These are phyloP conservation scores for Raphidocelis subcapitata DNA, from an alignment of 139 green algal genomes.

Conservation along the genomic window DNA sequence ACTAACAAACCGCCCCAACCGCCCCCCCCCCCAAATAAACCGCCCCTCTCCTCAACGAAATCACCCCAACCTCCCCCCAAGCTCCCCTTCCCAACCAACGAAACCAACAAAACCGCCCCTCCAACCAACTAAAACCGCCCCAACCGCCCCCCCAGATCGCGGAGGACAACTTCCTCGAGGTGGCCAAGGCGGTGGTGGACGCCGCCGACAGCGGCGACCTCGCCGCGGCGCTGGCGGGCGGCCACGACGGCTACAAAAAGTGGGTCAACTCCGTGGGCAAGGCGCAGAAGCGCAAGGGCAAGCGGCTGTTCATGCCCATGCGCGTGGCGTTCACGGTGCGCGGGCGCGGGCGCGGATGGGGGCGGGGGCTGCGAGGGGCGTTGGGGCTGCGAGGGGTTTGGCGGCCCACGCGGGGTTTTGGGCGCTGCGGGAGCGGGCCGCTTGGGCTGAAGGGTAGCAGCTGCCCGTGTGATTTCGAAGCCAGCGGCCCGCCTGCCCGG, in stretches of 20 bases:
- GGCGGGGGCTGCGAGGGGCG: background rate
- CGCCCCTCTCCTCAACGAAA: no score
- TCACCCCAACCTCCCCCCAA: no score
- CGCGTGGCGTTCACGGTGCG: constrained; percentile 89
- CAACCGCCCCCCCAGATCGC: constrained; percentile 57
- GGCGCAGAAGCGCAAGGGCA: constrained; percentile 94
- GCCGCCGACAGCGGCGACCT: constrained; percentile 81
- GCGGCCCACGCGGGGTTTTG: background rate
- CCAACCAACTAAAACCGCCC: no score
- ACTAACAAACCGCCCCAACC: no score
- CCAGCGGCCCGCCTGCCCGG: background rate
- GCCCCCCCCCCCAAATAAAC: no score
- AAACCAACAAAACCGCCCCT: no score
- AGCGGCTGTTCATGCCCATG: constrained; percentile 97
- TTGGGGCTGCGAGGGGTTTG: background rate
- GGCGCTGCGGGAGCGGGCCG: background rate
- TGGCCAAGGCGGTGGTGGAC: constrained; percentile 72
- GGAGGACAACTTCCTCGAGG: constrained; percentile 76
- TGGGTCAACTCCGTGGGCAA: constrained; percentile 96
- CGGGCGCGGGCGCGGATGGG: constrained; percentile 19
- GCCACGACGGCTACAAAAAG: constrained; percentile 73
- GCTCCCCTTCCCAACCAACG: no score
- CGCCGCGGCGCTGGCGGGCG: constrained; percentile 58
- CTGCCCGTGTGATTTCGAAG: background rate
- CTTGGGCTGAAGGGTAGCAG: background rate